Evolutionary conservation across 2,329 filamentous ascomycete genomes (phyloP).

Genomic region (Gremmenia infestans): DNA sequence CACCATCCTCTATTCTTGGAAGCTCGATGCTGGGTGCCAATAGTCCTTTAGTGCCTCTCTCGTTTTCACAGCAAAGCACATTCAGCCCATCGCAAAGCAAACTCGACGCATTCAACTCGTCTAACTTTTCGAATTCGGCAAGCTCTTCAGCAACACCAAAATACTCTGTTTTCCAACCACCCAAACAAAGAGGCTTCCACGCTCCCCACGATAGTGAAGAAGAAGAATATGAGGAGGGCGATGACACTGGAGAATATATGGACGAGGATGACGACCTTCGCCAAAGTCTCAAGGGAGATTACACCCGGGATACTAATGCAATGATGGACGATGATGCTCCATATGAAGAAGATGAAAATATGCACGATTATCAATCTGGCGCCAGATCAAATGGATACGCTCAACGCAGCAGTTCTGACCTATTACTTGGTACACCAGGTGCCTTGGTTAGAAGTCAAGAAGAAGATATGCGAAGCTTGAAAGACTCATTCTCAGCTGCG

Average conservation of each 20-base stretch:
- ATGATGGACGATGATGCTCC: constrained; percentile 37
- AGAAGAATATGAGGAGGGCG: constrained; percentile 37
- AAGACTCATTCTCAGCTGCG: constrained; percentile 13
- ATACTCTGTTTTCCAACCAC: constrained; percentile 45
- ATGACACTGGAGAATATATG: constrained; percentile 28
- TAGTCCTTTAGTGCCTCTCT: constrained; percentile 24
- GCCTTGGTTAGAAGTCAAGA: constrained; percentile 15
- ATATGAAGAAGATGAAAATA: constrained; percentile 34
- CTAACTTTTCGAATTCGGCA: constrained; percentile 14
- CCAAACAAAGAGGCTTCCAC: constrained; percentile 17
- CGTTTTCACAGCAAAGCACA: constrained; percentile 33
- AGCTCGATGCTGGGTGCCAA: constrained; percentile 41
- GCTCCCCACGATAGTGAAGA: constrained; percentile 34
- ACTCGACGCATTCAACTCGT: constrained; percentile 20
- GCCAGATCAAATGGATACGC: constrained; percentile 23
- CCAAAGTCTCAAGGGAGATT: constrained; percentile 35
- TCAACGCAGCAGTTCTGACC: constrained; percentile 47
- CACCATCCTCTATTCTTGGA: constrained; percentile 46
- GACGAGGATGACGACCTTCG: constrained; percentile 37
- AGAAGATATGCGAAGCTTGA: constrained; percentile 10
- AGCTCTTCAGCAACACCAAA: constrained; percentile 23
- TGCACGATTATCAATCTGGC: constrained; percentile 19
- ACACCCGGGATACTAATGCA: constrained; percentile 32
- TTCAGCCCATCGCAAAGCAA: constrained; percentile 16
- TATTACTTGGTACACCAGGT: constrained; percentile 10